These are phyloP conservation scores for Dichotomopilus funicola DNA, from an alignment of 2,329 filamentous ascomycete species.

Conservation along the genomic window DNA sequence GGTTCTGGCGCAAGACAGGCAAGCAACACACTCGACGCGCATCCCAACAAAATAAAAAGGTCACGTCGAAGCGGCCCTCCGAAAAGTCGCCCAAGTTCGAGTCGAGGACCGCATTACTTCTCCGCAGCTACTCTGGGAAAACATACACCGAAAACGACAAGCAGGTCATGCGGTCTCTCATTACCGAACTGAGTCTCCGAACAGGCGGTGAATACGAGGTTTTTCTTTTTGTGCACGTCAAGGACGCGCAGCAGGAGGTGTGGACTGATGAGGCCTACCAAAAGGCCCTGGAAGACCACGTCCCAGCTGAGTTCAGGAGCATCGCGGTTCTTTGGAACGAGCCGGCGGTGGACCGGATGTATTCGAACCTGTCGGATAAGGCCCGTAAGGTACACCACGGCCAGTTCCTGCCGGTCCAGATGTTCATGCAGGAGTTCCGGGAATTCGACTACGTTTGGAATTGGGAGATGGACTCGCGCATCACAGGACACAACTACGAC, in stretches of 20 bases:
- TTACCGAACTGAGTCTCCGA: conserved; percentile 68
- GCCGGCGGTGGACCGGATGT: conserved; percentile 66
- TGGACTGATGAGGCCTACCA: conserved; percentile 55
- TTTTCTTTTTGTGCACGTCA: conserved; percentile 73
- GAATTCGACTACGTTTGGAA: conserved; percentile 82
- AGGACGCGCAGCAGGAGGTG: conserved; percentile 48
- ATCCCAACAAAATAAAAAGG: neutral
- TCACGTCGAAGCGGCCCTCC: neutral
- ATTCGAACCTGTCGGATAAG: conserved; percentile 61
- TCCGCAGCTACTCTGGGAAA: conserved; percentile 71
- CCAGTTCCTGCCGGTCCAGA: conserved; percentile 68
- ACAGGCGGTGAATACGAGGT: conserved; percentile 78
- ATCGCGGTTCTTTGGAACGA: conserved; percentile 73
- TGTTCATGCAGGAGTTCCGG: conserved; percentile 67
- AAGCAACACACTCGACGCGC: conserved; percentile 1
- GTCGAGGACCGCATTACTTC: conserved; percentile 62
- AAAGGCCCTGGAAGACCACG: conserved; percentile 43
- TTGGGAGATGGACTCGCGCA: conserved; percentile 78
- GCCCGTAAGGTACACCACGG: conserved; percentile 50
- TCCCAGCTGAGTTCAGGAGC: conserved; percentile 46
- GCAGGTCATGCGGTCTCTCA: conserved; percentile 69
- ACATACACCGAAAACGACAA: conserved; percentile 73
- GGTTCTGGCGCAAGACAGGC: conserved; percentile 29
- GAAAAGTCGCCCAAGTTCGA: conserved; percentile 27
- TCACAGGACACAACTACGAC: conserved; percentile 76